Evolutionary conservation across 129 eudicot species (phyloP), one percentile per base, ranked within the genome.

Genomic region (Kitagawia praeruptora): DNA sequence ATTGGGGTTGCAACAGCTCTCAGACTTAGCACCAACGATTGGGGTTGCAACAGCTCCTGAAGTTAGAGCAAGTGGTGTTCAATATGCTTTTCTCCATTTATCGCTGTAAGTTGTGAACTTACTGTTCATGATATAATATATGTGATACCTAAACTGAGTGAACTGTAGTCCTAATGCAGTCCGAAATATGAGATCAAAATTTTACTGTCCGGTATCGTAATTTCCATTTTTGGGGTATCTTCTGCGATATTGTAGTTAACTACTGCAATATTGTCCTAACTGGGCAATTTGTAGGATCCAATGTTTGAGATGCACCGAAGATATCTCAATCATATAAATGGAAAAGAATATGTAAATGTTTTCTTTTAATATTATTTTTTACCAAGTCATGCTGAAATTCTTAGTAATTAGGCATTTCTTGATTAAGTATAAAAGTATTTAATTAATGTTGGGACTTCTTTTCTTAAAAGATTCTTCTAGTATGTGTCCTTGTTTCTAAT

Each of bases 1-100:
- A 89, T 94, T 76, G 98, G 98, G 42, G 96, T 80, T 75, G 97
- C 89, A 6, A 93, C 96, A 67, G 97, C 98, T 73, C 84, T 91
- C n/a, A n/a, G n/a, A n/a, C n/a, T n/a, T n/a, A n/a, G n/a, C n/a
- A n/a, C n/a, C n/a, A n/a, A n/a, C n/a, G n/a, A n/a, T n/a, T n/a
- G n/a, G n/a, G n/a, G n/a, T n/a, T n/a, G n/a, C n/a, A n/a, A n/a
- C n/a, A n/a, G n/a, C n/a, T n/a, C n/a, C n/a, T 79, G 98, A 94
- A 87, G 92, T 88, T 21, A 89, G 98, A 83, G 98, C 97, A 47
- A 87, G 96, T 46, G 98, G 98, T 37, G 85, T 88, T 85, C 93
- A 88, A 54, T 94, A 91, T 81, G 85, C 91, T 34, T 94, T 94
- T 81, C 97, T 77, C 98, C 98, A 25, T 94, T 96, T 86, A 87